phyloP scores from a whole-genome alignment of 2,329 filamentous ascomycete genomes.

The Chalaropsis ovoidea region DNA sequence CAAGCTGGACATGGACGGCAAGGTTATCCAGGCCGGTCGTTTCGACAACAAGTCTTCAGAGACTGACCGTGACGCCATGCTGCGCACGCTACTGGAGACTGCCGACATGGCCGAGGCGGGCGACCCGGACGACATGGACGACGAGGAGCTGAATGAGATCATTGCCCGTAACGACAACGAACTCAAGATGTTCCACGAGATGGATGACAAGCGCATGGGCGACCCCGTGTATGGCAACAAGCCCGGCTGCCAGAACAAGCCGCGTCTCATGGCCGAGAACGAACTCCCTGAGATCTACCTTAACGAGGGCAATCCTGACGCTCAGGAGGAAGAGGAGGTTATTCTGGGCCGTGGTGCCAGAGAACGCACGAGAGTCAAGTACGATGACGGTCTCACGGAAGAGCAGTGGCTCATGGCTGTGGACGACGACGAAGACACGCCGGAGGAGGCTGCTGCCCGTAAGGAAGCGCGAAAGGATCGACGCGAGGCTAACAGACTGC shows the following conservation, averaged over 20 bases:
- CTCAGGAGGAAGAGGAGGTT: slow-evolving; percentile 68
- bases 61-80: slow-evolving; percentile 92
- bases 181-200: slow-evolving; percentile 63
- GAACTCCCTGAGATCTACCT: slow-evolving; percentile 94
- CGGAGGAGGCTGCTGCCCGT: slow-evolving; percentile 83
- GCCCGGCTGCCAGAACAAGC: slow-evolving; percentile 51
- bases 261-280: slow-evolving; percentile 74
- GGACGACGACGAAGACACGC: slow-evolving; percentile 88
- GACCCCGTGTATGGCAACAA: slow-evolving; percentile 61
- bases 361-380: slow-evolving; percentile 87
- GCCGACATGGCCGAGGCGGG: slow-evolving; percentile 57
- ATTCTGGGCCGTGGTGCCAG: slow-evolving; percentile 78
- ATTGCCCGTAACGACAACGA: slow-evolving; percentile 83
- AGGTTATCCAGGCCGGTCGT: slow-evolving; percentile 97
- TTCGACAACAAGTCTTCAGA: slow-evolving; percentile 99
- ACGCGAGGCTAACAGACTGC: slow-evolving; percentile 64
- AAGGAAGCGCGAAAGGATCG: slow-evolving; percentile 79
- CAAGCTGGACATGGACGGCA: slow-evolving; percentile 99
- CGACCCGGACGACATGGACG: slow-evolving; percentile 95
- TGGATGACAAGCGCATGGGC: slow-evolving; percentile 64
- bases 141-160: slow-evolving; percentile 91
- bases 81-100: slow-evolving; percentile 83
- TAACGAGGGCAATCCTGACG: slow-evolving; percentile 68
- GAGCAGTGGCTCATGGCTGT: slow-evolving; percentile 99
- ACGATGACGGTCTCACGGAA: slow-evolving; percentile 94